Base-by-base conservation (phyloP, 352 stramenopile species). In the Pythium biforme region DNA sequence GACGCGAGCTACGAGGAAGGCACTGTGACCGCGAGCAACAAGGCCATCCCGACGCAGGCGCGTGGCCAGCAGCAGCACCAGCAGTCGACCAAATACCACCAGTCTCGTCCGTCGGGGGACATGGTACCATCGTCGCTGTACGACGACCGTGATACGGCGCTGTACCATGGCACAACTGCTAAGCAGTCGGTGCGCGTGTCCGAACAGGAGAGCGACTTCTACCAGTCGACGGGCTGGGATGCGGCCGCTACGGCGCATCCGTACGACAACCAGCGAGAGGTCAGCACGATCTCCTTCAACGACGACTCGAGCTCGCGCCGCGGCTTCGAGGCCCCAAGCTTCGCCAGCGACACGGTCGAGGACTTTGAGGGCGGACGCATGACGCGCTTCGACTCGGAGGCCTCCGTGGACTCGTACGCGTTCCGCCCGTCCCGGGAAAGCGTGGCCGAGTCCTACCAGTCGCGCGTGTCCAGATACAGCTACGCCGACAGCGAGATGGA, bases 391-490 rank as follows among this genome's bases (percentile, higher is more conserved):
- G 69, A 86, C 27, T 90, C 81, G 22, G 81, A 90, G 49, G 71
- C 79, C 33, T 92, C 83, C 0, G 77, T 88, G 34, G 83, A 90
- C 58, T 90, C 83, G 66, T 92, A 90, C 59, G 73, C 66, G 37
- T 83, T 77, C 69, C 81, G 73, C 54, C 71, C 72, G 26, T 88
- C 83, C 14, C 72, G 72, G 22, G 62, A 57, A 9, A 87, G 75
- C n/a, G 51, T 64, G 6, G 70, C 64, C 10, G 82, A 91, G 62
- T 92, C 83, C 58, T 92, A 92, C 72, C 72, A 70, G 54, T 89
- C 81, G 14, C 77, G 77, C 2, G 68, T 86, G 55, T 87, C 77
- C 25, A 53, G 72, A 12, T 87, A 86, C 77, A 89, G 63, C 47
- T 52, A 53, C 26, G 34, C 61, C 33, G 54, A 63, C 33, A 62